These are phyloP conservation scores for Colletotrichum tamarilloi DNA, from an alignment of 2,329 filamentous ascomycete genomes.

Conservation along the genomic window DNA sequence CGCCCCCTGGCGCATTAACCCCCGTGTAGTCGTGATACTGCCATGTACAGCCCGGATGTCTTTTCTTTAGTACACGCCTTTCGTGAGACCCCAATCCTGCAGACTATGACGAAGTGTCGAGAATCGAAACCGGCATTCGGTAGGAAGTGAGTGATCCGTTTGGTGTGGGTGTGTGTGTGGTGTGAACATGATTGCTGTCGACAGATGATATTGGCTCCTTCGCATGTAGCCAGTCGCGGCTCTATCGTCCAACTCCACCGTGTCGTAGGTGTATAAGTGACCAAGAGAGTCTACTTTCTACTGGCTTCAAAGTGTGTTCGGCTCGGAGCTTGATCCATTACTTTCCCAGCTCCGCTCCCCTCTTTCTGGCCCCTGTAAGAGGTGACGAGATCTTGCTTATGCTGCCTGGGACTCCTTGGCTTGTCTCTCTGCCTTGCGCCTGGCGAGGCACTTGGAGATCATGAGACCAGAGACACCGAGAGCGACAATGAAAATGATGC, in stretches of 20 bases:
- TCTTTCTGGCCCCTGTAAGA: background rate
- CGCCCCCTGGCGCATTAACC: conserved; percentile 19
- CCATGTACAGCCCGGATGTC: conserved; percentile 20
- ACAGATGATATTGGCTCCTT: conserved; percentile 1
- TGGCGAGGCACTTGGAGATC: conserved; percentile 45
- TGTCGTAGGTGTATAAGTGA: background rate
- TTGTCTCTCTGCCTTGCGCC: conserved; percentile 43
- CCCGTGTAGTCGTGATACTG: conserved; percentile 16
- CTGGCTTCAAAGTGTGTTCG: background rate
- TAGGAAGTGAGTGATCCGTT: background rate
- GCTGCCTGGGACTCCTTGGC: conserved; percentile 37
- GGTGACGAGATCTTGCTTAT: background rate
- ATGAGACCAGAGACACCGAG: conserved; percentile 45
- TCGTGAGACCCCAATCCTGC: conserved; percentile 23
- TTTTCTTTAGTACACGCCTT: conserved; percentile 20
- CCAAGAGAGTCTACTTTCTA: background rate
- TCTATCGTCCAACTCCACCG: background rate
- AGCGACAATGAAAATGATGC: conserved; percentile 54
- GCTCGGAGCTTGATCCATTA: conserved; percentile 9
- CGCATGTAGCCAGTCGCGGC: background rate
- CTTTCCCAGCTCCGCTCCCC: background rate
- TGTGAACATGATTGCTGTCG: background rate
- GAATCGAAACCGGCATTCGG: conserved; percentile 4
- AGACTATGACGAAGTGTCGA: conserved; percentile 10
- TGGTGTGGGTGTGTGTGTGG: background rate